Evolutionary conservation across 2,329 filamentous ascomycete species (phyloP).

Genomic region (Alternaria sp.): DNA sequence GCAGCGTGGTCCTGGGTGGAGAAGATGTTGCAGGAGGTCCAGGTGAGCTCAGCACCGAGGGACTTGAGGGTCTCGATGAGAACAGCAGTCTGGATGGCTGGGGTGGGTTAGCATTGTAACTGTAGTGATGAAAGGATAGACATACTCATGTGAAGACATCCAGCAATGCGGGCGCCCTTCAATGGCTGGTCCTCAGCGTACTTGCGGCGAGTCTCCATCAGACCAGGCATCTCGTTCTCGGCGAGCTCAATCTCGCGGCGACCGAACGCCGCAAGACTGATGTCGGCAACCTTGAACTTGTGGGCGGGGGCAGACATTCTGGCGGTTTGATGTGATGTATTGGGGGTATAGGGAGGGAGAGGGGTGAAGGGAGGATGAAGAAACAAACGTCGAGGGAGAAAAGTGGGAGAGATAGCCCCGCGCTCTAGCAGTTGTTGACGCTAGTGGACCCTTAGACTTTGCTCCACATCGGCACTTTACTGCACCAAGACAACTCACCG

Average conservation of each 20-base stretch:
- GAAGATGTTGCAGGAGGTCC: constrained; percentile 99
- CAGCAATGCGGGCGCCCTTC: constrained; percentile 92
- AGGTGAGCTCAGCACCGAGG: constrained; percentile 97
- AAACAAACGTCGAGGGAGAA: constrained; percentile 10
- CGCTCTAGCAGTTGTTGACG: constrained; percentile 12
- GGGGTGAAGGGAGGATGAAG: constrained; percentile 18
- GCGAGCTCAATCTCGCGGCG: constrained; percentile 99
- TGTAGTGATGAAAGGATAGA: constrained; percentile 7
- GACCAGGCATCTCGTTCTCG: constrained; percentile 91
- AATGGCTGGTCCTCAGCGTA: constrained; percentile 94
- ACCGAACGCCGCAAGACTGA: constrained; percentile 95
- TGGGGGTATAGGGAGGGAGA: constrained; percentile 13
- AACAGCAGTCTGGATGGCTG: constrained; percentile 96
- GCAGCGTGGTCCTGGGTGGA: constrained; percentile 98
- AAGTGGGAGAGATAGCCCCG: constrained; percentile 20
- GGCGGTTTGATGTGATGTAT: constrained; percentile 30
- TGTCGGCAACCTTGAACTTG: constrained; percentile 98
- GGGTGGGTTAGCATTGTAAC: constrained; percentile 17
- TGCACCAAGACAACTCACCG: constrained; percentile 6
- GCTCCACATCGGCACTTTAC: constrained; percentile 13
- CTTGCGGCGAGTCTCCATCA: constrained; percentile 92
- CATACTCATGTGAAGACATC: constrained; percentile 96
- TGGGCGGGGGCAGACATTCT: constrained; percentile 78
- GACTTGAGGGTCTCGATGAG: constrained; percentile 96
- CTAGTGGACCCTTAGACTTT: constrained; percentile 14